A percentile compares a stretch with the other conserved stretches of the same genome.
These are phyloP conservation scores for Toxicodendron radicans DNA, from an alignment of 345 rosid species.

Conservation along the genomic window DNA sequence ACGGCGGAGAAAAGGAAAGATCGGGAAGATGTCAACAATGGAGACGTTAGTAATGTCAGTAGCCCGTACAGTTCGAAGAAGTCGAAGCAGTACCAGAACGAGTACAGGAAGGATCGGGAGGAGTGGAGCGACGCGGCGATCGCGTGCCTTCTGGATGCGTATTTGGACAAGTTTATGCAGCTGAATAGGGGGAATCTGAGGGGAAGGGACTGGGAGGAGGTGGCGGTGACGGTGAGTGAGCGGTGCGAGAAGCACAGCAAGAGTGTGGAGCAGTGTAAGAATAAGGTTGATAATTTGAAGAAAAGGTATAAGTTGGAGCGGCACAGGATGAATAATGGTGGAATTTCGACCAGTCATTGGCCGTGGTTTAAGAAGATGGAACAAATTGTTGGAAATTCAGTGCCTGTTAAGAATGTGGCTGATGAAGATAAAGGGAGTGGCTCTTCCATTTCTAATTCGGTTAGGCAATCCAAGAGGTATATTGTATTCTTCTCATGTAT, in stretches of 20 bases:
- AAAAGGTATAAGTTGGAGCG: conserved; percentile 86
- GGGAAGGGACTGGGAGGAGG: conserved; percentile 97
- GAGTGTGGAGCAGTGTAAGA: conserved; percentile 88
- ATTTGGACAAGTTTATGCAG: conserved; percentile 74
- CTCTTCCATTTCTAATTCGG: conserved; percentile 34
- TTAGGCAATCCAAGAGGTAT: conserved; percentile 63
- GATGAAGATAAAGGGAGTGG: conserved; percentile 57
- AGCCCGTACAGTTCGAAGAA: conserved; percentile 49
- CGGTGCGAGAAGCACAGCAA: conserved; percentile 61
- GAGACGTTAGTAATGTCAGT: conserved; percentile 26
- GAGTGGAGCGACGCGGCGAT: conserved; percentile 95
- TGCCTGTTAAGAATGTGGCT: conserved; percentile 36
- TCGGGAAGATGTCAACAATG: conserved; percentile 57
- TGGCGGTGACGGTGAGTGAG: conserved; percentile 75
- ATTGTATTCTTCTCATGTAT: not conserved
- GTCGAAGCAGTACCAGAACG: conserved; percentile 41
- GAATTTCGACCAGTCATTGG: conserved; percentile 66
- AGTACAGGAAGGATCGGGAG: conserved; percentile 86
- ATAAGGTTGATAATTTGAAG: conserved; percentile 89
- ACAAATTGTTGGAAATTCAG: conserved; percentile 65
- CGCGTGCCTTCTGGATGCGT: conserved; percentile 73
- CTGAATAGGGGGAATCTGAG: conserved; percentile 80
- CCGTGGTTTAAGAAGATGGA: conserved; percentile 92
- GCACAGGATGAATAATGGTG: conserved; percentile 65
- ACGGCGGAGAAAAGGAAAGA: conserved; percentile 56